Base-by-base conservation (phyloP, 2,329 filamentous ascomycete species). In the Neopestalotiopsis sp. region DNA sequence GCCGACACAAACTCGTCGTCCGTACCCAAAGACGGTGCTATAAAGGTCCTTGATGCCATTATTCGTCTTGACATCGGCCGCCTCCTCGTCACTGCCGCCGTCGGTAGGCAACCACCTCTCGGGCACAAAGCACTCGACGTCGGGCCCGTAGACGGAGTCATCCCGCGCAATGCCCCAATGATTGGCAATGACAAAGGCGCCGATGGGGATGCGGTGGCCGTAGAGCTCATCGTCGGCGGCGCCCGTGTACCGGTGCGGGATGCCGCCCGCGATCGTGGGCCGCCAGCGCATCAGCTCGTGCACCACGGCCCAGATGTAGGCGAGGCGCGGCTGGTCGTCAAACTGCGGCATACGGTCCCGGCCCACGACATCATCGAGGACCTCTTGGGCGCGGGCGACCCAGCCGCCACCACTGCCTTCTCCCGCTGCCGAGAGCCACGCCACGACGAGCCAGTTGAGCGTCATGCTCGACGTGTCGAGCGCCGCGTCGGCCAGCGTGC, bases 231-330 rank as follows among this genome's bases (percentile, higher is more conserved):
- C 65, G n/a, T 59, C 56, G 30, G 68, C 81, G 75, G 40, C 80
- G 78, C 17, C 69, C 72, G 38, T 79, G 3, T 78, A 80, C 66
- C 79, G 78, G 28, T 82, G 81, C 0, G 84, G 83, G 1, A 83
- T 77, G 7, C 79, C 79, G 5, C 77, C 75, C 1, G 78, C 75
- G 0, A 75, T 74, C 0, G 81, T 77, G 0, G 84, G 83, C 10
- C 83, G 79, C 84, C 84, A 86, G 4, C 84, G 79, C 28, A 85
- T 70, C 1, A 77, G 72, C 72, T 87, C 84, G 59, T 82, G 81
- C 65, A 83, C 74, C 9, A 83, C 75, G 38, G 80, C 82, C 34
- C 79, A 75, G 9, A 86, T 78, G 70, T 85, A 86, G 0, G 81
- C 79, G 24, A 86, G 71, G 14, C 77, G 74, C 2, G 75, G 68